These are phyloP conservation scores for Populus davidiana DNA, from an alignment of 345 rosid species.

Conservation along the genomic window DNA sequence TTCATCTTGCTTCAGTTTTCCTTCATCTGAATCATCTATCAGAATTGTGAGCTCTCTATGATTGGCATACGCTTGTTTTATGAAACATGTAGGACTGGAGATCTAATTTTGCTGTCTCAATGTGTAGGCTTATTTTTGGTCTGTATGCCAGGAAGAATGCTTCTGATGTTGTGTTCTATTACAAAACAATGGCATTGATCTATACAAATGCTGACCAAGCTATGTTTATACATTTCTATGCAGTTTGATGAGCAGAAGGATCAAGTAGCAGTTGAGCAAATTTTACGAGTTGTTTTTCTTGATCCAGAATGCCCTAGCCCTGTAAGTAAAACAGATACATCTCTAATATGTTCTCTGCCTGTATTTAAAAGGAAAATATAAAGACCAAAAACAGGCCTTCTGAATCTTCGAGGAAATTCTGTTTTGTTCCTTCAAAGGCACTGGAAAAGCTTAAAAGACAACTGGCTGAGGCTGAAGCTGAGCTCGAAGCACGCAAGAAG, in stretches of 20 bases:
- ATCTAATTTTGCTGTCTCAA: neutral
- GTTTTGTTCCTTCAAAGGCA: conserved; percentile 11
- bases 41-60: no score
- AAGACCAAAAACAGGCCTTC: neutral
- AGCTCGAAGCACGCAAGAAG: conserved; percentile 30
- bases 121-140: no score
- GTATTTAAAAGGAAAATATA: neutral
- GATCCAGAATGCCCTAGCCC: conserved; percentile 75
- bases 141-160: no score
- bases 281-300: conserved; percentile 75
- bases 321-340: conserved; percentile 41
- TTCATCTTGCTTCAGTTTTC: no score
- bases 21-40: no score
- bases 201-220: neutral
- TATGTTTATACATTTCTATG: neutral
- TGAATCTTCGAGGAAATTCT: neutral
- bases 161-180: neutral
- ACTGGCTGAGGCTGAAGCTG: conserved; percentile 32
- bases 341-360: neutral
- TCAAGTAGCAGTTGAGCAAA: conserved; percentile 70
- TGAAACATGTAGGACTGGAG: neutral
- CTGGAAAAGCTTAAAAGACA: conserved; percentile 32
- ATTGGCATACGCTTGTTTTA: no score
- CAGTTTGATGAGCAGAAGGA: conserved; percentile 99
- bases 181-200: no score